Base-by-base conservation (phyloP, 2,329 filamentous ascomycete genomes). In the Penicillium italicum region DNA sequence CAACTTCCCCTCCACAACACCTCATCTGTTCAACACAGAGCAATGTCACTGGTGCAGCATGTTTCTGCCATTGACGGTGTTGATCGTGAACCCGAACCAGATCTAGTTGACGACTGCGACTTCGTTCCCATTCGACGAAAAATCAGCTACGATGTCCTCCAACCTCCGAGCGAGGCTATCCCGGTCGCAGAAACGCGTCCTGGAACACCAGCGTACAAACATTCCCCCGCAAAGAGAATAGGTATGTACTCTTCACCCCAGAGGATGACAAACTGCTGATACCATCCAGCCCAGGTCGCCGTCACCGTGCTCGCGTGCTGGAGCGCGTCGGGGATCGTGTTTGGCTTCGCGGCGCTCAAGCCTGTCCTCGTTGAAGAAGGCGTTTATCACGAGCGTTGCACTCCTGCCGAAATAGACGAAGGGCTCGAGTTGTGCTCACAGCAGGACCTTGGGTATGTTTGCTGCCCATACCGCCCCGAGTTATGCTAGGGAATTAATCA, bases 311-410 rank as follows among this genome's bases (percentile, higher is more conserved):
- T 89, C n/a, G 87, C 87, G 66, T 92, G 89, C 71, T 82, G 91
- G 54, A 79, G 92, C 57, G 85, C 89, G 7, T 87, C 91, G 5
- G 92, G 90, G 1, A 79, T 91, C 38, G 85, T 94, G 18, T 94
- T 94, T 73, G 90, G 90, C 33, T 95, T 90, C 72, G 90, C 90
- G 14, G 90, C 90, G 12, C 79, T 95, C 63, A 95, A 94, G 70
- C 90, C 90, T 0, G 83, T 94, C 9, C 78, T 95, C 26, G 87
- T 92, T 58, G 74, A 79, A 12, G 86, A 91, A 69, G 85, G 85
- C 3, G 86, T 89, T 10, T 93, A 91, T 71, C 78, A 78, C 38
- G 79, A 89, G 47, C 73, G 79, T 33, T 94, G 90, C 67, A 81
- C 79, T 7, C 58, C 76, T 50, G 71, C 81, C 45, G 80, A 83